Evolutionary conservation across 768 basidiomycete genomes (phyloP).

Genomic region (Pleurotus giganteus): DNA sequence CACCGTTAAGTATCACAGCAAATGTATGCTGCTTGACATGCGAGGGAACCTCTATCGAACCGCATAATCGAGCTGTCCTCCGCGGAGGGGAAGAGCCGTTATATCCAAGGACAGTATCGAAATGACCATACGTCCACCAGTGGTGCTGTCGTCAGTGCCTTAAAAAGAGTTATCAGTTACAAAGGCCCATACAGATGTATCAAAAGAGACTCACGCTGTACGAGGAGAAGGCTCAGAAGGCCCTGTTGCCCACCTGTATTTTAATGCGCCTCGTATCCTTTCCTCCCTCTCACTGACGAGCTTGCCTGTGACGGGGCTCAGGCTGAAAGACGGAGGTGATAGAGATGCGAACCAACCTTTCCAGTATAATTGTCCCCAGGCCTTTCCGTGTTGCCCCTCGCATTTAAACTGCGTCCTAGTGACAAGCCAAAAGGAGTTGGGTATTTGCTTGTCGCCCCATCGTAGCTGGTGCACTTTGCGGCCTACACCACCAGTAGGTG

Average conservation of each 20-base stretch:
- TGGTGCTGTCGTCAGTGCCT: too few species aligned
- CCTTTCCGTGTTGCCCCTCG: conserved; percentile 76
- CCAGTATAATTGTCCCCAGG: conserved; percentile 81
- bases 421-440: conserved; percentile 71
- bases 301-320: conserved; percentile 42
- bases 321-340: neutral
- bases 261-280: conserved; percentile 67
- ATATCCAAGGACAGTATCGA: too few species aligned
- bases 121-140: too few species aligned
- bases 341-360: conserved; percentile 49
- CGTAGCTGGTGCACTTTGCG: conserved; percentile 68
- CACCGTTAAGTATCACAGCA: too few species aligned
- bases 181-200: neutral
- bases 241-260: conserved; percentile 72
- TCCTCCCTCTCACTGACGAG: conserved; percentile 58
- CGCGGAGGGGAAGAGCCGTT: too few species aligned
- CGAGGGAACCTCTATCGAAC: too few species aligned
- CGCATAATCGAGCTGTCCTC: too few species aligned
- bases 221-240: conserved; percentile 31
- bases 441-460: conserved; percentile 69
- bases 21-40: too few species aligned
- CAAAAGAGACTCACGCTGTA: conserved; percentile 5
- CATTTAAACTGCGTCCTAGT: conserved; percentile 70
- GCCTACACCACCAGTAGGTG: conserved; percentile 67
- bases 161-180: too few species aligned